These are phyloP conservation scores for Populus nigra DNA, from an alignment of 345 rosid genomes.

Conservation along the genomic window DNA sequence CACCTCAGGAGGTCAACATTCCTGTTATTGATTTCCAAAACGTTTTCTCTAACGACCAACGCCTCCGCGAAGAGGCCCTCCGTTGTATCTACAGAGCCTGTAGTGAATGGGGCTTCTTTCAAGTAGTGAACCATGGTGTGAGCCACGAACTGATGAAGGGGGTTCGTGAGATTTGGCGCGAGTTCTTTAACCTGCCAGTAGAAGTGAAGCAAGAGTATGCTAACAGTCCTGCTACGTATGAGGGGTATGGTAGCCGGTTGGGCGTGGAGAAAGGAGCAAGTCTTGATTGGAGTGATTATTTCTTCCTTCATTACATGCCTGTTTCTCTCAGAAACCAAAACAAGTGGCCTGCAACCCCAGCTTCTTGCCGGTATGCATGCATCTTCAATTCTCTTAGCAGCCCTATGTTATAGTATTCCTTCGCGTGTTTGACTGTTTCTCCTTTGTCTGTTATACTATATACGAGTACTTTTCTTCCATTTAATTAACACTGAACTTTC, in stretches of 20 bases:
- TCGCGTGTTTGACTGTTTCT: background rate
- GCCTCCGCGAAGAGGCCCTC: slow-evolving; percentile 8
- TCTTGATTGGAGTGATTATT: slow-evolving; percentile 38
- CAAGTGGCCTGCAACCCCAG: slow-evolving; percentile 27
- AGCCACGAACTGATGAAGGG: slow-evolving; percentile 17
- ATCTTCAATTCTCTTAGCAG: background rate
- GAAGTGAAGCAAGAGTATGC: slow-evolving; percentile 27
- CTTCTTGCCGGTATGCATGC: slow-evolving; percentile 18
- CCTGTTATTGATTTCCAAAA: slow-evolving; percentile 23
- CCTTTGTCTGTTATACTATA: background rate
- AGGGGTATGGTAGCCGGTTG: slow-evolving; percentile 35
- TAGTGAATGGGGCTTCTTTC: slow-evolving; percentile 35
- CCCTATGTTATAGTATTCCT: background rate
- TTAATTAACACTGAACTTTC: background rate
- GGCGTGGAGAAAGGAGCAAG: slow-evolving; percentile 28
- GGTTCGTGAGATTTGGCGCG: slow-evolving; percentile 24
- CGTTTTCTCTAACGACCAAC: slow-evolving; percentile 12
- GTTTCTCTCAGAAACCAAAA: background rate
- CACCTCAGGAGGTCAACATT: slow-evolving; percentile 1
- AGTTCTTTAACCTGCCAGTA: slow-evolving; percentile 24
- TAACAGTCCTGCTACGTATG: slow-evolving; percentile 25
- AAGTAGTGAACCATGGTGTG: slow-evolving; percentile 30
- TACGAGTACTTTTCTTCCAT: background rate
- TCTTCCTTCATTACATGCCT: slow-evolving; percentile 31
- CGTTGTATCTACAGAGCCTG: slow-evolving; percentile 9